Percentiles rank a stretch among this genome's conserved stretches.
These are phyloP conservation scores for Fusarium cicatricum DNA, from an alignment of 2,329 filamentous ascomycete species.

Conservation along the genomic window DNA sequence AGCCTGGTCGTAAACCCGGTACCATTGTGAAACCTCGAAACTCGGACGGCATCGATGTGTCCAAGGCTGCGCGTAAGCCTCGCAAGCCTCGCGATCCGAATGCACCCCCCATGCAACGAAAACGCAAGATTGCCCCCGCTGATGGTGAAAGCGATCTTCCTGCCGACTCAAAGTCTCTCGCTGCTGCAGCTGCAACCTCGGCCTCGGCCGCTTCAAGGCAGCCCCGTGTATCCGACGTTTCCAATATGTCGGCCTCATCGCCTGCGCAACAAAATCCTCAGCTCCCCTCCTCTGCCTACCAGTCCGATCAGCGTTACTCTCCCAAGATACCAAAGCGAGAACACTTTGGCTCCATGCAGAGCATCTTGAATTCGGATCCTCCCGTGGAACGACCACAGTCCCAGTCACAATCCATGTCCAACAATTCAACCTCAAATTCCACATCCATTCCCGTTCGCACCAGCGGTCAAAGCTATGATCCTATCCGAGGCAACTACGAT, in stretches of 20 bases:
- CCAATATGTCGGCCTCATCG: constrained; percentile 36
- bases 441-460: constrained; percentile 61
- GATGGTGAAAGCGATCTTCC: constrained; percentile 50
- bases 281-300: constrained; percentile 34
- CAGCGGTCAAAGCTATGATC: constrained; percentile 87
- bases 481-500: constrained; percentile 80
- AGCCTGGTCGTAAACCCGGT: constrained; percentile 72
- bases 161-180: constrained; percentile 47
- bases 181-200: constrained; percentile 40
- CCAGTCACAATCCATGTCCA: constrained; percentile 42
- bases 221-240: constrained; percentile 37
- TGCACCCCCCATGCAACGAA: constrained; percentile 61
- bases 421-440: constrained; percentile 55
- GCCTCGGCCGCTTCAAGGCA: constrained; percentile 35
- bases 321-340: constrained; percentile 62
- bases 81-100: constrained; percentile 68
- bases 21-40: constrained; percentile 58
- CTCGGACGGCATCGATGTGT: constrained; percentile 48
- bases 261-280: constrained; percentile 45
- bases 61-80: constrained; percentile 59
- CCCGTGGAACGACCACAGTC: constrained; percentile 37
- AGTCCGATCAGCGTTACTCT: constrained; percentile 47
- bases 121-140: constrained; percentile 59
- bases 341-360: constrained; percentile 61
- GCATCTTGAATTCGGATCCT: constrained; percentile 62